Conservation (phyloP, 2,329 filamentous ascomycete genomes). For the Cladosporium sp. region DNA sequence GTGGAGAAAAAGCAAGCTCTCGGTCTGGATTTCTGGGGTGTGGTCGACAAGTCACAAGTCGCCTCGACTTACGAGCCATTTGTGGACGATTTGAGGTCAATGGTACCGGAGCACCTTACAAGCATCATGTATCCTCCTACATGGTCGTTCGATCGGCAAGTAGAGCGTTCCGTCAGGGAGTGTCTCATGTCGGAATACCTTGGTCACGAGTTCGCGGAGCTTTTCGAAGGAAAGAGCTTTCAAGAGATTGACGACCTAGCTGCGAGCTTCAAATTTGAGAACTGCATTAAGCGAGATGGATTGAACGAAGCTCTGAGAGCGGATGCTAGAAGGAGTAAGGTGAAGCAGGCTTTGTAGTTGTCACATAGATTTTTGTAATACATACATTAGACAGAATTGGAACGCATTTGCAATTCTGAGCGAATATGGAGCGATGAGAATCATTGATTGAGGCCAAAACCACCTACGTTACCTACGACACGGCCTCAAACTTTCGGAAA, state of each 20-base stretch:
- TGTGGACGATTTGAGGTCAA: conserved; percentile 23
- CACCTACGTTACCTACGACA: no score
- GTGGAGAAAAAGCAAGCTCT: conserved; percentile 56
- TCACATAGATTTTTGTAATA: no score
- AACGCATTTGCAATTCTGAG: no score
- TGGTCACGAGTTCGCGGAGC: conserved; percentile 54
- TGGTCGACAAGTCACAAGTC: conserved; percentile 37
- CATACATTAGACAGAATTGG: no score
- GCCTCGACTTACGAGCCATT: conserved; percentile 44
- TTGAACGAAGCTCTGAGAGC: conserved; percentile 51
- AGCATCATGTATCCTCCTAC: conserved; percentile 20
- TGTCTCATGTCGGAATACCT: conserved; percentile 31
- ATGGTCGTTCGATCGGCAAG: conserved; percentile 22
- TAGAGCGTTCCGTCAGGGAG: conserved; percentile 21
- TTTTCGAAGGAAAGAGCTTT: conserved; percentile 53
- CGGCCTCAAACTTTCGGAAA: no score
- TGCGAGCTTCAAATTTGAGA: conserved; percentile 54
- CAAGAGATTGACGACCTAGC: conserved; percentile 57
- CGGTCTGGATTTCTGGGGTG: conserved; percentile 57
- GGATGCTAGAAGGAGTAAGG: neutral
- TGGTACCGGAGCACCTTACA: conserved; percentile 46
- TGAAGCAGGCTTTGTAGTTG: no score
- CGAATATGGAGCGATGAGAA: no score
- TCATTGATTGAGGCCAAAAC: no score
- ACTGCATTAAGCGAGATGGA: conserved; percentile 52